Evolutionary conservation across 2,329 filamentous ascomycete genomes (phyloP), one percentile per base, ranked within the genome.

Genomic region (Claviceps citrina): DNA sequence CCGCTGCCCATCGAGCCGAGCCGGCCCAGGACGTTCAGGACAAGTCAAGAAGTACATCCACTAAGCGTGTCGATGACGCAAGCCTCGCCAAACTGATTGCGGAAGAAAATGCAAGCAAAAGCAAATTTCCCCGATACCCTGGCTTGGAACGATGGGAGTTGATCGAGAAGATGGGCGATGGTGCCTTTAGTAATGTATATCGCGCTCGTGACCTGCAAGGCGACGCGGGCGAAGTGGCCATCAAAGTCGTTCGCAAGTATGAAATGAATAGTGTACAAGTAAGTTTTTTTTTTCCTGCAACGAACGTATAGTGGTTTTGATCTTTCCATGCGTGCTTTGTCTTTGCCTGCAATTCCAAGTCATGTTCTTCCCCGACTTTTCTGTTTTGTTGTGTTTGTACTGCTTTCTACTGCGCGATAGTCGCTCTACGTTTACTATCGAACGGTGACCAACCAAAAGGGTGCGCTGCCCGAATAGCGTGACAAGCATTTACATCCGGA

Each of bases 231-330:
- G 81, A 96, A 57, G 86, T 91, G 26, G 91, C 89, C 51, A 96
- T 98, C 71, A 98, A 98, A 63, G 91, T 98, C 38, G 91, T 98
- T 47, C 82, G 91, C 56, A 96, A 96, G 66, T 96, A 85, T 59
- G 91, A 98, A 65, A 95, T 98, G 84, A 96, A 94, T 65, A 87
- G 80, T 49, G 86, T 81, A 69, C 91, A 96, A 85, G 91, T 98
- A 74, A 75, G 86, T 81, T 19, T 27, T 24, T 18, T 12, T 44
- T 47, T 37, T 46, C 22, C 22, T 24, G 22, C 22, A 24, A 24
- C 8, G 22, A 5, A 8, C 8, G 22, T 24, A 8, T 24, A 24
- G 5, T 24, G 22, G 22, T 24, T n/a, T 20, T 7, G 10, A 2
- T n/a, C 15, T n/a, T n/a, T 7, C 25, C 16, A 3, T 32, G 8